Evolutionary conservation across 768 basidiomycete species (phyloP).

Genomic region (Pseudohyphozyma bogoriensis): DNA sequence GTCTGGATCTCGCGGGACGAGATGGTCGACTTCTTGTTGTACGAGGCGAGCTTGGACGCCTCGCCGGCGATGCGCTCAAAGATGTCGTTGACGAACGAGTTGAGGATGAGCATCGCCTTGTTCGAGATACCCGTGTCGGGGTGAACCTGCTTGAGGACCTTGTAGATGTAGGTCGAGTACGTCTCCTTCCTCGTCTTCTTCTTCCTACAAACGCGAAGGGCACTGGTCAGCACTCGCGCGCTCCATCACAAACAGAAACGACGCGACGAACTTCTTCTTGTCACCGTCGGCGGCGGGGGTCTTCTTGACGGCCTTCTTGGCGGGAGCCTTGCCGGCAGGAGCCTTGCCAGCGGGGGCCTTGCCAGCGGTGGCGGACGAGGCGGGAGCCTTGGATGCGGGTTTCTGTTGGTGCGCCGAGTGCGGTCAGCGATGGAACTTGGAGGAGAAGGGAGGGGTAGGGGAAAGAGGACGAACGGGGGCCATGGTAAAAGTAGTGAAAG

Average conservation of each 20-base stretch:
- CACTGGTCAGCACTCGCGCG: too few relatives aligned
- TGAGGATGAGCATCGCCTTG: constrained; percentile 42
- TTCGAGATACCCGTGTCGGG: constrained; percentile 99
- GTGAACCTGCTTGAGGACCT: constrained; percentile 58
- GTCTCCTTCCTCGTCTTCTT: constrained; percentile 43
- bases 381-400: constrained; percentile 17
- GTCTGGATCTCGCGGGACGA: constrained; percentile 98
- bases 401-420: too few relatives aligned
- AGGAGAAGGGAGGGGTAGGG: too few relatives aligned
- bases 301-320: constrained; percentile 32
- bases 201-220: constrained; percentile 13
- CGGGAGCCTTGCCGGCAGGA: constrained; percentile 28
- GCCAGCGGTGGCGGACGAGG: constrained; percentile 23
- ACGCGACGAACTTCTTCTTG: constrained; percentile 25
- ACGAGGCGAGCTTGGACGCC: constrained; percentile 68
- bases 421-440: too few relatives aligned
- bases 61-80: constrained; percentile 46
- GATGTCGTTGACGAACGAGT: constrained; percentile 36
- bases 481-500: too few relatives aligned
- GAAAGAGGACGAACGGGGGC: too few relatives aligned
- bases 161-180: constrained; percentile 41
- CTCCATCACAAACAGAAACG: neutral
- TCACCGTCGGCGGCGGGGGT: constrained; percentile 37
- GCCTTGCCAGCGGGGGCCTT: constrained; percentile 30
- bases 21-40: constrained; percentile 98